Base-by-base conservation (phyloP, 2,329 filamentous ascomycete species). In the Fusarium keratoplasticum region DNA sequence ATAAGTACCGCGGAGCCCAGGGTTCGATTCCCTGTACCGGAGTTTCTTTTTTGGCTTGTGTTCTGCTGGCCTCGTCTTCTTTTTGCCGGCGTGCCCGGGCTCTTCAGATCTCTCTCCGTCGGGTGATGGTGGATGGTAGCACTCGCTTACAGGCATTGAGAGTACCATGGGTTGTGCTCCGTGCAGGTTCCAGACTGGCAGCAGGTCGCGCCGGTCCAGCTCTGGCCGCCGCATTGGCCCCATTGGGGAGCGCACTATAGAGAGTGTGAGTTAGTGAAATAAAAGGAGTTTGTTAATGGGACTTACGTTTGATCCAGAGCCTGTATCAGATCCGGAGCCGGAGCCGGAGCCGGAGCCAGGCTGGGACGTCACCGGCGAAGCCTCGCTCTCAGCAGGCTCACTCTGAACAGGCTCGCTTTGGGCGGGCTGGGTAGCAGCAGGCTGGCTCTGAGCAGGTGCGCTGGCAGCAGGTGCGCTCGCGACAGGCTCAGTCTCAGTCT, bases 201-300 rank as follows among this genome's bases (percentile, higher is more conserved):
- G 72, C 74, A 77, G 8, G 74, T 76, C 8, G 78, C 52, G 13
- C 76, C 78, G 11, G 58, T 72, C 68, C 72, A 81, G 29, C 74
- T 71, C 20, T 71, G 66, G 9, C 80, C 76, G 42, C 76, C 76
- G 36, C 74, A 73, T 61, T 80, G 76, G 6, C 59, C 71, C 36
- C 66, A 77, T 14, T 70, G 69, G 6, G 74, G 71, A 58, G 73
- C 57, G 25, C 77, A 77, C 76, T 76, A 18, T 10, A 14, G 11
- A 22, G n/a, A 33, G 27, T 25, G 44, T 72, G 1, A 65, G 69
- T 29, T 31, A 11, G 33, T 5, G 7, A 36, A 25, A 14, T 22
- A 5, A 8, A 35, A 35, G 1, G 22, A 31, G 27, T 31, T 31
- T 9, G 36, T 6, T 13, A 7, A 52, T 6, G 10, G n/a, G 33